A percentile compares a stretch with the other conserved stretches of the same genome.
These are phyloP conservation scores for Coelastrella sp. DNA, from an alignment of 139 green algal genomes.

Conservation along the genomic window DNA sequence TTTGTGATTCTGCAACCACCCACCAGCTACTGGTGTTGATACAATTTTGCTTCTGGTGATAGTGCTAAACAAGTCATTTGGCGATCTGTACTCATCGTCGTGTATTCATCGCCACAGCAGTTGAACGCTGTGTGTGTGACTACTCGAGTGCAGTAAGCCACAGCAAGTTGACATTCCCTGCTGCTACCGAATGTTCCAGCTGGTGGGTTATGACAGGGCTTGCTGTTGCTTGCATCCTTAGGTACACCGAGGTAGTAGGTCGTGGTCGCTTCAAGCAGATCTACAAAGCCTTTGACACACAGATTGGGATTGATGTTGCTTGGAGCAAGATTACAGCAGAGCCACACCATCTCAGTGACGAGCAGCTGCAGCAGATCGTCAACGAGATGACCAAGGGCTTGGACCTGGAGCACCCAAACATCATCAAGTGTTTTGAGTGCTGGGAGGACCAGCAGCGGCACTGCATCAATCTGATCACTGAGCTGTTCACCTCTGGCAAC, in stretches of 20 bases:
- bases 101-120: no score
- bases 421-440: slow-evolving; percentile 89
- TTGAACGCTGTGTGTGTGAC: no score
- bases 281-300: slow-evolving; percentile 85
- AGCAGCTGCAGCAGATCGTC: slow-evolving; percentile 77
- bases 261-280: slow-evolving; percentile 89
- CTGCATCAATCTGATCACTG: slow-evolving; percentile 95
- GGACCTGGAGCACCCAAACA: slow-evolving; percentile 90
- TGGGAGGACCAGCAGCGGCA: slow-evolving; percentile 77
- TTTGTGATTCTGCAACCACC: no score
- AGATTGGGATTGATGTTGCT: slow-evolving; percentile 90
- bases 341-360: slow-evolving; percentile 67
- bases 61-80: no score
- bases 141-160: no score
- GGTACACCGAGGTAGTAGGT: slow-evolving; percentile 78
- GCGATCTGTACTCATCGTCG: no score
- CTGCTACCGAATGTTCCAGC: no score
- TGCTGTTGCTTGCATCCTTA: slow-evolving; percentile 13
- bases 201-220: no score
- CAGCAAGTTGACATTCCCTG: no score
- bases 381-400: slow-evolving; percentile 85
- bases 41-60: no score
- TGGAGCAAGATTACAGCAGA: slow-evolving; percentile 89
- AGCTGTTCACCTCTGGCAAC: slow-evolving; percentile 94
- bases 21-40: no score